A percentile compares a stretch with the other conserved stretches of the same genome.
Evolutionary conservation across 2,329 filamentous ascomycete species (phyloP).

Genomic region (Huntiella savannae): DNA sequence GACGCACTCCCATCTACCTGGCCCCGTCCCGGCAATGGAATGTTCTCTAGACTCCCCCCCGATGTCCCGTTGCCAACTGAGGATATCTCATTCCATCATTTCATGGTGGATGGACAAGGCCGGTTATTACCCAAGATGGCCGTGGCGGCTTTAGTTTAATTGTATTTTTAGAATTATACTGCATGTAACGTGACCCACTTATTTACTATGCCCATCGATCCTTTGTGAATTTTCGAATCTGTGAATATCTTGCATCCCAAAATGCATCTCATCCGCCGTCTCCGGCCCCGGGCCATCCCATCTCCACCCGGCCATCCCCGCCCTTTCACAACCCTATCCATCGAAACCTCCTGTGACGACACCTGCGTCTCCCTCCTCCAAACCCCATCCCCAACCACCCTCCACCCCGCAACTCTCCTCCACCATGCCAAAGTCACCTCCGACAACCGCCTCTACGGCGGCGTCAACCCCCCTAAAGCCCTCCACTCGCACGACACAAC

Average conservation of each 20-base stretch:
- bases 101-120: conserved; percentile 19
- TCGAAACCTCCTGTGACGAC: conserved; percentile 82
- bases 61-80: conserved; percentile 23
- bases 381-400: conserved; percentile 11
- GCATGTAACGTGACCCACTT: too few species aligned
- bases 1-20: conserved; percentile 22
- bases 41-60: conserved; percentile 21
- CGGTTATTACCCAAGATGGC: conserved; percentile 11
- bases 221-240: too few species aligned
- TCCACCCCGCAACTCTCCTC: conserved; percentile 36
- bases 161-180: neutral
- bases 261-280: neutral
- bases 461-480: conserved; percentile 63
- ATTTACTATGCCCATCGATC: too few species aligned
- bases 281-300: neutral
- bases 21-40: conserved; percentile 21
- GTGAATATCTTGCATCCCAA: neutral
- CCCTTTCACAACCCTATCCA: conserved; percentile 42
- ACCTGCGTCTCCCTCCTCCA: conserved; percentile 69
- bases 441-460: conserved; percentile 53
- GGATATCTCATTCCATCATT: conserved; percentile 26
- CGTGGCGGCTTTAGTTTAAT: conserved; percentile 9
- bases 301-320: conserved; percentile 13
- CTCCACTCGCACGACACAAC: conserved; percentile 55
- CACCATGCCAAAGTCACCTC: conserved; percentile 71